Conservation (phyloP, 1,284 basidiomycete species). For the Marasmius tenuissimus region DNA sequence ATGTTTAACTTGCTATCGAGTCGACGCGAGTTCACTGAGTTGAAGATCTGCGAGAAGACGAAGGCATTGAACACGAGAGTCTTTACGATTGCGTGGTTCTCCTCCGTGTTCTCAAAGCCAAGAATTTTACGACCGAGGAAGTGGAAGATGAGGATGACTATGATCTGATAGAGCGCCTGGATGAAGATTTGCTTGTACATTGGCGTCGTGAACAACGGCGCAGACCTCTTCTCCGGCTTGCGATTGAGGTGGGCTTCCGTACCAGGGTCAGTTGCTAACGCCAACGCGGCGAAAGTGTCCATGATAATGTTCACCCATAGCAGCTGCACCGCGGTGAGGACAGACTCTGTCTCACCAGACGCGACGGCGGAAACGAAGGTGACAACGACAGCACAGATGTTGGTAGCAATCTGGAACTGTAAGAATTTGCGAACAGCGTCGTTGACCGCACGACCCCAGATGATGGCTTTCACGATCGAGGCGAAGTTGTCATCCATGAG, state of each 20-base stretch:
- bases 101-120: conserved; percentile 45
- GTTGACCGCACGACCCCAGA: conserved; percentile 99
- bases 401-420: conserved; percentile 97
- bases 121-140: conserved; percentile 81
- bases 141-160: conserved; percentile 86
- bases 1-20: conserved; percentile 88
- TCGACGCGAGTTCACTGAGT: conserved; percentile 90
- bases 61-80: conserved; percentile 96
- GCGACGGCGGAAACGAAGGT: conserved; percentile 92
- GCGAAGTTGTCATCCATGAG: conserved; percentile 98
- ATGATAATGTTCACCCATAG: conserved; percentile 98
- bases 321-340: conserved; percentile 91
- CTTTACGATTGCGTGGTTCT: conserved; percentile 60
- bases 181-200: conserved; percentile 95
- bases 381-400: conserved; percentile 93
- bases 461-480: conserved; percentile 95
- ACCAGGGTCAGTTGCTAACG: conserved; percentile 95
- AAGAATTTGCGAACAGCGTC: conserved; percentile 97
- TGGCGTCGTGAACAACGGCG: conserved; percentile 87
- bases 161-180: conserved; percentile 89
- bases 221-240: conserved; percentile 86
- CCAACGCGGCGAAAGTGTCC: conserved; percentile 98
- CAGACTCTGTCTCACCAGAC: conserved; percentile 76
- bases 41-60: conserved; percentile 95
- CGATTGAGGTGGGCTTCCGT: conserved; percentile 80